Conservation (phyloP, 2,329 filamentous ascomycete genomes). For the Fusarium nodosum region DNA sequence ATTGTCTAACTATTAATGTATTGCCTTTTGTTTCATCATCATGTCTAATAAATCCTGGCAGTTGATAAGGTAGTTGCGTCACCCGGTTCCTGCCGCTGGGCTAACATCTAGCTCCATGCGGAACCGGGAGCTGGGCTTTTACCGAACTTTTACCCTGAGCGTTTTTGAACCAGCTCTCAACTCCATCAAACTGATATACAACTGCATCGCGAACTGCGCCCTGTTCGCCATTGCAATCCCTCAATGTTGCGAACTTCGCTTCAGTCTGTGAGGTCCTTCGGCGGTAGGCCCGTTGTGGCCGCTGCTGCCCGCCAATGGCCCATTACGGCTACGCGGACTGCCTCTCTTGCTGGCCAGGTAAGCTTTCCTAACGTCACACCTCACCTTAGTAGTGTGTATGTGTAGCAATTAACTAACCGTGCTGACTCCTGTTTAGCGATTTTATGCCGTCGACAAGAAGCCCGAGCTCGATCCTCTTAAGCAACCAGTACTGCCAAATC, state of each 20-base stretch:
- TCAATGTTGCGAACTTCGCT: slow-evolving; percentile 78
- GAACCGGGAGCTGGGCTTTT: slow-evolving; percentile 54
- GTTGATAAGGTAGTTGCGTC: slow-evolving; percentile 48
- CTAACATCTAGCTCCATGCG: slow-evolving; percentile 43
- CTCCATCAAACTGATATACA: slow-evolving; percentile 52
- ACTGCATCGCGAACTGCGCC: slow-evolving; percentile 51
- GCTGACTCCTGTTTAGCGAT: slow-evolving; percentile 61
- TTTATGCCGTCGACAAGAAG: slow-evolving; percentile 69
- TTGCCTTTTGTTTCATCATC: neutral
- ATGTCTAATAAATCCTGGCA: neutral
- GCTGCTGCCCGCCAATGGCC: slow-evolving; percentile 72
- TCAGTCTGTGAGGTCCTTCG: slow-evolving; percentile 72
- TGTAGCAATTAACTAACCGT: slow-evolving; percentile 51
- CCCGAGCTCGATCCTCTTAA: slow-evolving; percentile 63
- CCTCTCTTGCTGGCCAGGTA: slow-evolving; percentile 52
- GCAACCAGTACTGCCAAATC: slow-evolving; percentile 66
- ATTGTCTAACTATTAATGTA: neutral
- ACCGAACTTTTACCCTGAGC: slow-evolving; percentile 62
- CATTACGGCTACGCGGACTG: slow-evolving; percentile 54
- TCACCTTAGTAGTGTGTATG: slow-evolving; percentile 23
- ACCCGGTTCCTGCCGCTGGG: slow-evolving; percentile 56
- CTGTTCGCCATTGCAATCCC: slow-evolving; percentile 63
- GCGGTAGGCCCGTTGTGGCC: slow-evolving; percentile 67
- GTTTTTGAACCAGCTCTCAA: slow-evolving; percentile 57
- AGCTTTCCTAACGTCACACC: slow-evolving; percentile 56